phyloP scores from a whole-genome alignment of 2,329 filamentous ascomycete species.

The Knufia fluminis region DNA sequence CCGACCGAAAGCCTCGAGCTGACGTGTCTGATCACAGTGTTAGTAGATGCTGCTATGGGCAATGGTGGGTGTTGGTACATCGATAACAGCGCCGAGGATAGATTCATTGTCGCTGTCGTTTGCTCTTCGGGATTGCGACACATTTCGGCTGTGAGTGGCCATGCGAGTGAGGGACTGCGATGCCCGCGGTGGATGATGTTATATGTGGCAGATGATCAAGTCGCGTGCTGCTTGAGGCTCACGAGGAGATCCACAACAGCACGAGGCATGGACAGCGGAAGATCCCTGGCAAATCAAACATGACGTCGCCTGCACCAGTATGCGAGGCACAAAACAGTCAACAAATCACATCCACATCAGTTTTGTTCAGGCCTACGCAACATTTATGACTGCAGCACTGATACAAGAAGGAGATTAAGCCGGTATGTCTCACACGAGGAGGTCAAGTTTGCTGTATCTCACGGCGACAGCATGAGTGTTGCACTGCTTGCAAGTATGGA shows the following conservation, averaged over 20 bases:
- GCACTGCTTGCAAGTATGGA: constrained; percentile 56
- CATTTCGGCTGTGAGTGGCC: constrained; percentile 37
- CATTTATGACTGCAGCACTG: no score
- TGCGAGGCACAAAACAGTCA: background rate
- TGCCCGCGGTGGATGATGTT: background rate
- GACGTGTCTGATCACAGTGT: constrained; percentile 55
- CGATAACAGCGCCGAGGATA: constrained; percentile 40
- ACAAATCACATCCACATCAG: background rate
- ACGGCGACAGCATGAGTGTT: background rate
- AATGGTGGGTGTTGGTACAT: constrained; percentile 27
- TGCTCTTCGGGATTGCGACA: constrained; percentile 32
- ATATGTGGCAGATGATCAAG: background rate
- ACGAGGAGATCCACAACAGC: background rate
- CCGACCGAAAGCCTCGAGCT: constrained; percentile 83
- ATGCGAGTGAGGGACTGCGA: constrained; percentile 28
- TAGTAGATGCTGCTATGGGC: constrained; percentile 9
- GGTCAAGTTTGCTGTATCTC: no score
- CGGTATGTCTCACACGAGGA: no score
- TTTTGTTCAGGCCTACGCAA: no score
- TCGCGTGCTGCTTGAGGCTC: background rate
- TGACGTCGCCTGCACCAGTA: background rate
- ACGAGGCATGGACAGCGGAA: no score
- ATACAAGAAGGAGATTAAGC: no score
- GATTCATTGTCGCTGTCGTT: constrained; percentile 34
- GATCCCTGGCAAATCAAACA: background rate